These are phyloP conservation scores for Colletotrichum acutatum DNA, from an alignment of 2,329 filamentous ascomycete genomes.

Conservation along the genomic window DNA sequence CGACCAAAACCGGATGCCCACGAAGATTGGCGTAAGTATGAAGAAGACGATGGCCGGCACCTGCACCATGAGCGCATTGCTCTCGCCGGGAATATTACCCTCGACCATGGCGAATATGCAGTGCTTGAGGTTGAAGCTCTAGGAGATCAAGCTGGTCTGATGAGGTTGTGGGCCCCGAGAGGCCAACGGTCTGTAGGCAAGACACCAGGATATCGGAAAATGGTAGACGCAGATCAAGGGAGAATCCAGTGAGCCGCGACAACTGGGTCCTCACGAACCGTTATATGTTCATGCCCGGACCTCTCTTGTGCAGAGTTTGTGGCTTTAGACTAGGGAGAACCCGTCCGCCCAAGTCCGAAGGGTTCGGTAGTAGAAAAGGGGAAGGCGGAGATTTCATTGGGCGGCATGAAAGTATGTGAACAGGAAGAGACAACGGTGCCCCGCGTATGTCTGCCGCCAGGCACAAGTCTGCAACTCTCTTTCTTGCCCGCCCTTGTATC, in stretches of 20 bases:
- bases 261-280: neutral
- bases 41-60: slow-evolving; percentile 56
- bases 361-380: neutral
- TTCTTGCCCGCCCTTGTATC: neutral
- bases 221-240: neutral
- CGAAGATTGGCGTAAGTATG: slow-evolving; percentile 52
- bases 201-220: neutral
- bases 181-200: neutral
- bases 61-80: slow-evolving; percentile 50
- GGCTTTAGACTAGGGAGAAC: neutral
- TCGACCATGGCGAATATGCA: slow-evolving; percentile 39
- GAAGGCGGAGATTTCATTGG: neutral
- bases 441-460: neutral
- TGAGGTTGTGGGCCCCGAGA: neutral
- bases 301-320: neutral
- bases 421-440: neutral
- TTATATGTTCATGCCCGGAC: slow-evolving; percentile 26
- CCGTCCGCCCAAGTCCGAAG: neutral
- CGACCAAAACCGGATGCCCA: slow-evolving; percentile 52
- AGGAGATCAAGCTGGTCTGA: neutral
- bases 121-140: neutral
- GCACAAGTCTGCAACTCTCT: slow-evolving; percentile 1
- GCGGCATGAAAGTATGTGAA: neutral
- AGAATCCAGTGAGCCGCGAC: neutral
- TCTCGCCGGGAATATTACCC: slow-evolving; percentile 46